Evolutionary conservation across 257 asterid genomes (phyloP), one percentile per base, ranked within the genome.

Genomic region (Solanum chaucha): DNA sequence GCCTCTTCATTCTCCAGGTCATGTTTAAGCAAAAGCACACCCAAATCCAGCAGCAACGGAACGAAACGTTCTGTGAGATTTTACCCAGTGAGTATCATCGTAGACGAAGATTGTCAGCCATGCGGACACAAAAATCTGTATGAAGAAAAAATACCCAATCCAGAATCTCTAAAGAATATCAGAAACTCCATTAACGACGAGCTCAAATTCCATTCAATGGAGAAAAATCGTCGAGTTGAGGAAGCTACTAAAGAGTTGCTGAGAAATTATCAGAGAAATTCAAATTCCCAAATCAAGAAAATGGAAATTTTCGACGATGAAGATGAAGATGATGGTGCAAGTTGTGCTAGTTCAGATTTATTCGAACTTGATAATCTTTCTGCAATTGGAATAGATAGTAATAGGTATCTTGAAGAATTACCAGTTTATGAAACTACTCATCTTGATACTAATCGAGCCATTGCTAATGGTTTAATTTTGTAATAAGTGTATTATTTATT

Each of bases 1-100:
- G 97, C 98, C 46, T 93, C 98, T 28, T 97, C 99, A 1, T 94
- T 94, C 87, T 94, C 99, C 14, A 89, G 99, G 13, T 97, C 99
- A 1, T 95, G 98, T 87, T 89, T 95, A 36, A 97, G 98, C 92
- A 95, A 95, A 88, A 95, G 20, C 36, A 72, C 84, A 61, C 81
- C 97, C 82, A 92, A 98, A 71, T 91, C 98, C 65, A 40, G 81
- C 15, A 8, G 64, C 65, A 55, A 32, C 32, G 87, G 91, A 3
- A 87, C 92, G 2, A 95, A 94, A 87, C 89, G 99, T 80, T 94
- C 99, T 0, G 99, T 95, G 6, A 78, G 95, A 38, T 97, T 97
- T 74, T 96, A 93, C 4, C 96, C 97, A 1, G 97, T 93, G 19
- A 94, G 98, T 90, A 92, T 92, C 30, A 95, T 93, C 84, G 92